A percentile compares a stretch with the other conserved stretches of the same genome.
Conservation (phyloP, 2,329 filamentous ascomycete species). For the Aspergillus felis region DNA sequence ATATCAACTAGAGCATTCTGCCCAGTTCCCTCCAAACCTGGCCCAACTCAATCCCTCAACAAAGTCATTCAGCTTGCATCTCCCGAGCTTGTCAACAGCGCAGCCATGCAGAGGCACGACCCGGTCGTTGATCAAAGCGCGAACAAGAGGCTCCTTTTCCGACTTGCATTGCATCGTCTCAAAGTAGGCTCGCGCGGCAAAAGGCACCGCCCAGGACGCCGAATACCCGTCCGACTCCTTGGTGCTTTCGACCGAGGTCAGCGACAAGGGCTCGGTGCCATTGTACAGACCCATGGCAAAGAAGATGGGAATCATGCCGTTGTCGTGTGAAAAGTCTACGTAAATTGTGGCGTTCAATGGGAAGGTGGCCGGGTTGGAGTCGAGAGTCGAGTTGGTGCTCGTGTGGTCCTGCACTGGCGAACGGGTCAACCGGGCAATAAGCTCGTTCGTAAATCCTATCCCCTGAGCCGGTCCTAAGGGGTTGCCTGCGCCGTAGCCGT, state of each 20-base stretch:
- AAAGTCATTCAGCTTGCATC: slow-evolving; percentile 67
- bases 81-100: slow-evolving; percentile 63
- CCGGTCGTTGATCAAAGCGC: slow-evolving; percentile 78
- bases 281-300: slow-evolving; percentile 77
- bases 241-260: slow-evolving; percentile 46
- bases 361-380: slow-evolving; percentile 64
- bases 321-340: slow-evolving; percentile 90
- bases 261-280: slow-evolving; percentile 52
- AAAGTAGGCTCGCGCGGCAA: slow-evolving; percentile 75
- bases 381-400: slow-evolving; percentile 72
- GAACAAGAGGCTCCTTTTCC: slow-evolving; percentile 63
- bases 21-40: slow-evolving; percentile 68
- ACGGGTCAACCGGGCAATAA: slow-evolving; percentile 73
- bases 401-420: slow-evolving; percentile 68
- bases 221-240: slow-evolving; percentile 63
- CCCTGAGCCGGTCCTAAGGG: slow-evolving; percentile 78
- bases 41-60: slow-evolving; percentile 74
- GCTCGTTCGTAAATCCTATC: slow-evolving; percentile 82
- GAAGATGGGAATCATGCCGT: slow-evolving; percentile 74
- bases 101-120: slow-evolving; percentile 71
- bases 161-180: slow-evolving; percentile 73
- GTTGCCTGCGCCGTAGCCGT: slow-evolving; percentile 73
- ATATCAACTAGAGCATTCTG: slow-evolving; percentile 49
- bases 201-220: slow-evolving; percentile 75
- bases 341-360: slow-evolving; percentile 68